A percentile compares a stretch with the other conserved stretches of the same genome.
Evolutionary conservation across 2,329 filamentous ascomycete species (phyloP).

Genomic region (Penicillium sp.): DNA sequence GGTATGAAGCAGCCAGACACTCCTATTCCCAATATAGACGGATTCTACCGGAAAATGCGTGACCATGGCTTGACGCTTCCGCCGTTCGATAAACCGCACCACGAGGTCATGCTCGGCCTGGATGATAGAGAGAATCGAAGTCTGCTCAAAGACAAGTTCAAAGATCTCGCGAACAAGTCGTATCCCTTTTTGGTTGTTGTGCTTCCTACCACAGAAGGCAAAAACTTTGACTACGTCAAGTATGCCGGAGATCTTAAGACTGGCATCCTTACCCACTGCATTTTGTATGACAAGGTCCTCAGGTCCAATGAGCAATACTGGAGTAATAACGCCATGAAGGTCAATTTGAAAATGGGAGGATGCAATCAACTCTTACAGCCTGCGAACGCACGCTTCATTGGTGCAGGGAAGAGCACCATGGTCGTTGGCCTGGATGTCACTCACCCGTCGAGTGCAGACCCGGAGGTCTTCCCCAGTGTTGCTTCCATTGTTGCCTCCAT

Average conservation of each 20-base stretch:
- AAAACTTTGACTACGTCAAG: constrained; percentile 58
- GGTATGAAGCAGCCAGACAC: too few species aligned
- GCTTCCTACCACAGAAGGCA: constrained; percentile 43
- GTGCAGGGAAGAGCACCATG: constrained; percentile 60
- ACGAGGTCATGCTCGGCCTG: background rate
- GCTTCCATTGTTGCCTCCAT: constrained; percentile 69
- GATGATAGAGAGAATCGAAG: background rate
- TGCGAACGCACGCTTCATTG: constrained; percentile 49
- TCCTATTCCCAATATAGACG: background rate
- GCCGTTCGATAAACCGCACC: background rate
- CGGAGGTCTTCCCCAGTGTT: constrained; percentile 57
- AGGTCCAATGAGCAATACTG: constrained; percentile 43
- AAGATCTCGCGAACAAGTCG: background rate
- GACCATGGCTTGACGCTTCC: constrained; percentile 1
- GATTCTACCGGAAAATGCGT: background rate
- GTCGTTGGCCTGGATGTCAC: constrained; percentile 79
- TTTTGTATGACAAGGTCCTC: constrained; percentile 44
- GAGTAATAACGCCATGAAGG: constrained; percentile 62
- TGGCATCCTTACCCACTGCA: constrained; percentile 60
- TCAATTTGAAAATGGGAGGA: constrained; percentile 70
- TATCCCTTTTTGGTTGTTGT: constrained; percentile 27
- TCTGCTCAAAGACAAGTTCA: background rate
- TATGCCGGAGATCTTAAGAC: constrained; percentile 52
- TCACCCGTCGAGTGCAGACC: constrained; percentile 61
- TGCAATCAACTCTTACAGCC: constrained; percentile 56